Base-by-base conservation (phyloP, 257 asterid species). In the Coffea eugenioides region DNA sequence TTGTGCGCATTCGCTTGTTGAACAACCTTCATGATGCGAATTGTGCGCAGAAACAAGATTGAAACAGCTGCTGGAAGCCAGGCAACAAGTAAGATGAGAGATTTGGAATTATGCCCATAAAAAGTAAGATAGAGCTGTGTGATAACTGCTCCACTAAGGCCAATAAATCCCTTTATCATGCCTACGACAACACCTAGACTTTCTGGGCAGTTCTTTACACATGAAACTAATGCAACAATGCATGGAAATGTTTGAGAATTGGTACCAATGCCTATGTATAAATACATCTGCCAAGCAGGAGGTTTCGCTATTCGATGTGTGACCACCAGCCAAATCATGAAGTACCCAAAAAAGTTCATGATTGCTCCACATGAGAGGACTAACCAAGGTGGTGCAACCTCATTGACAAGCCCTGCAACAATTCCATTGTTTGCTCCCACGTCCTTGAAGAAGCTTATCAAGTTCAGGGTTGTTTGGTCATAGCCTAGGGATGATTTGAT, bases 11-110 rank as follows among this genome's bases (percentile, higher is more conserved):
- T 86, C 2, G 61, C 72, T 71, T 86, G 91, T 25, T 84, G 71
- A 64, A 79, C 76, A 0, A 86, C 84, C 51, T 79, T 86, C 82
- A 87, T 78, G 36, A 82, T 74, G 12, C 94, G 83, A 61, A 91
- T 65, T 1, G 89, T 84, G 20, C 89, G 48, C 3, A 88, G 88
- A 34, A 90, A 91, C 27, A 88, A 61, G 71, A 77, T 41, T 0
- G 92, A 87, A 12, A 91, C 90, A n/a, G 88, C 90, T 2, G 94
- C 88, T 5, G 96, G 96, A 27, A 91, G 87, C 92, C 92, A 90
- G 0, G 86, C 94, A 65, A 91, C 86, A n/a, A 91, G 82, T 12
- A 91, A 65, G 12, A 91, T 86, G 27, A 90, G 82, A 43, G 89
- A 80, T 59, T 85, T 85, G 0, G 90, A 54, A 25, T 90, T 69